These are phyloP conservation scores for Achaetomium macrosporum DNA, from an alignment of 2,329 filamentous ascomycete species.

Conservation along the genomic window DNA sequence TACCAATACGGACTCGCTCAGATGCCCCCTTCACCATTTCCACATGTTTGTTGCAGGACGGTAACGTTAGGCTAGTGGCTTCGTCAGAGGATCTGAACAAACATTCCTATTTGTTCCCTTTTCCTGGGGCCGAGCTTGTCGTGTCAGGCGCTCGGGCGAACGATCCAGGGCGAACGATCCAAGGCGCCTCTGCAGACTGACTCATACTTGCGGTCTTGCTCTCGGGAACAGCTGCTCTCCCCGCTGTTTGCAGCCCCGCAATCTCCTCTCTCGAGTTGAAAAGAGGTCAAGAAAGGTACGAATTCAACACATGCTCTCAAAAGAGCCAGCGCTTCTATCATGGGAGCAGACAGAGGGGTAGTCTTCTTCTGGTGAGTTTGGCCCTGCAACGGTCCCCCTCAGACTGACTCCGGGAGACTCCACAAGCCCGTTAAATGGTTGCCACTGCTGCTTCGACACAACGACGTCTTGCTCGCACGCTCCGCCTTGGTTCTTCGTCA, in stretches of 20 bases:
- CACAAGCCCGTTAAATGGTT: no score
- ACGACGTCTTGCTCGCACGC: no score
- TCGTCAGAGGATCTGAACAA: constrained; percentile 2
- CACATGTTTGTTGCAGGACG: constrained; percentile 12
- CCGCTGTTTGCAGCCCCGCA: constrained; percentile 5
- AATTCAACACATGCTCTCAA: background rate
- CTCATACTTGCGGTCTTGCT: constrained; percentile 11
- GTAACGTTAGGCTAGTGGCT: constrained; percentile 10
- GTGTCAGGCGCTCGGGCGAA: constrained; percentile 13
- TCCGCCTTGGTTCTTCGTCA: no score
- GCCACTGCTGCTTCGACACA: no score
- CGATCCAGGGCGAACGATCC: background rate
- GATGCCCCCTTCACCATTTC: constrained; percentile 10
- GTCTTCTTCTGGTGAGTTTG: no score
- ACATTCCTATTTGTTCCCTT: constrained; percentile 17
- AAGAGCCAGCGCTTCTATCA: no score
- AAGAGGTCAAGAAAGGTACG: background rate
- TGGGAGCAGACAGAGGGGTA: no score
- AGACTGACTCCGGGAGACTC: no score
- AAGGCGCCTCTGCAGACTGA: constrained; percentile 9
- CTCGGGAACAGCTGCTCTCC: constrained; percentile 7
- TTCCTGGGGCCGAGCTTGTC: constrained; percentile 11
- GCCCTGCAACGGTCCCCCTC: no score
- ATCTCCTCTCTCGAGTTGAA: background rate
- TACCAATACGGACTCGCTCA: constrained; percentile 16